A percentile compares a stretch with the other conserved stretches of the same genome.
phyloP scores from a whole-genome alignment of 1,139 yeast genomes.

The Debaryomycetaceae sp. region DNA sequence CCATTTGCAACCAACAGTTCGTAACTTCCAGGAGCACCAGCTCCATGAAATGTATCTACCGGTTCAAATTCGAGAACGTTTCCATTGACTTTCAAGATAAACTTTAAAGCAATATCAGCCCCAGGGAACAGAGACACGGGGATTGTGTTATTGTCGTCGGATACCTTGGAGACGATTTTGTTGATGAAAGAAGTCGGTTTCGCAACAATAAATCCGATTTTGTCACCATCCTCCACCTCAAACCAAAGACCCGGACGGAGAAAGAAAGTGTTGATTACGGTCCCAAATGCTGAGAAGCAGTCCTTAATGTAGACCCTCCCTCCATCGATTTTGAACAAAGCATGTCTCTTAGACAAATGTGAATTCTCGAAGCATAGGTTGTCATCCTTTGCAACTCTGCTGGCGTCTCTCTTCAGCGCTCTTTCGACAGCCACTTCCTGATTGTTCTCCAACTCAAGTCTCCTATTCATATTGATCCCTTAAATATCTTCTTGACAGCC shows the following conservation, averaged over 20 bases:
- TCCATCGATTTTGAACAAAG: conserved; percentile 10
- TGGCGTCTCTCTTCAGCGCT: conserved; percentile 25
- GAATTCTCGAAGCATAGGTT: conserved; percentile 30
- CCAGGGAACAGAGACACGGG: conserved; percentile 21
- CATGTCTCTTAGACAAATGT: conserved; percentile 36
- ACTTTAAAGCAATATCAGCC: conserved; percentile 23
- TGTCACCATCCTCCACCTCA: conserved; percentile 20
- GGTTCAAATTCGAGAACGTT: background rate
- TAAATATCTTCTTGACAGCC: background rate
- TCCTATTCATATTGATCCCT: conserved; percentile 10
- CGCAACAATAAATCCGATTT: conserved; percentile 30
- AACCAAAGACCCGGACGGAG: conserved; percentile 19
- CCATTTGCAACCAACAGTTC: background rate
- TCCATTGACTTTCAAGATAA: conserved; percentile 12
- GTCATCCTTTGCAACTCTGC: conserved; percentile 20
- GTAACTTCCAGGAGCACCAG: background rate
- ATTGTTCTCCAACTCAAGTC: conserved; percentile 13
- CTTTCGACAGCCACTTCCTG: conserved; percentile 18
- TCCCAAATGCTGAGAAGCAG: conserved; percentile 38
- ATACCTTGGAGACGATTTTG: conserved; percentile 11
- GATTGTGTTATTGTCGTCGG: conserved; percentile 8
- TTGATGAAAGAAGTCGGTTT: conserved; percentile 24
- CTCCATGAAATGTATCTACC: background rate
- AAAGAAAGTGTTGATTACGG: conserved; percentile 27
- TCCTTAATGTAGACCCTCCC: conserved; percentile 27